A percentile compares a stretch with the other conserved stretches of the same genome.
phyloP scores from a whole-genome alignment of 2,329 filamentous ascomycete species.

The Leptoxyphium fumago region DNA sequence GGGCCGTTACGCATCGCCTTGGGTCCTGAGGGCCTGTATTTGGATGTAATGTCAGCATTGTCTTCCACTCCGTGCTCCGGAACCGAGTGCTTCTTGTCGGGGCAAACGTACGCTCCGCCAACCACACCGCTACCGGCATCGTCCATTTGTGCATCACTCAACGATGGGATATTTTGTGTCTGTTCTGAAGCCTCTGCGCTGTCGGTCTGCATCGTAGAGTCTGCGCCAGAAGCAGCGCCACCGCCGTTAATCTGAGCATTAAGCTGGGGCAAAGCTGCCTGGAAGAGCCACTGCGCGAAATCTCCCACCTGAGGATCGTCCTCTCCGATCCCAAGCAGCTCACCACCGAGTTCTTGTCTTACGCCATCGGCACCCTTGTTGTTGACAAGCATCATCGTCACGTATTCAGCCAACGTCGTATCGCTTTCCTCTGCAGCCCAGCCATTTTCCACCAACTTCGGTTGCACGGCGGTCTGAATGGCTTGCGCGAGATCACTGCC shows the following conservation, averaged over 20 bases:
- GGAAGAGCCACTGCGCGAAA: constrained; percentile 88
- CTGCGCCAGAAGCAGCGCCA: constrained; percentile 5
- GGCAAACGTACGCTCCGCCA: constrained; percentile 28
- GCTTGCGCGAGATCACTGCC: constrained; percentile 75
- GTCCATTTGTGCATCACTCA: constrained; percentile 60
- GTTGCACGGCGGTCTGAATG: constrained; percentile 68
- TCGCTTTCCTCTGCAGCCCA: constrained; percentile 76
- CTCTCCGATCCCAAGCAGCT: constrained; percentile 66
- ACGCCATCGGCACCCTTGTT: constrained; percentile 87
- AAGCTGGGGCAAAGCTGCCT: constrained; percentile 54
- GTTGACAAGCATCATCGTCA: constrained; percentile 92
- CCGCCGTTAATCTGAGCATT: constrained; percentile 47
- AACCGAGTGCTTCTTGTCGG: not conserved
- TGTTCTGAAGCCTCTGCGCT: constrained; percentile 4
- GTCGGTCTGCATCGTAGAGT: not conserved
- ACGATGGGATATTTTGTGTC: constrained; percentile 5
- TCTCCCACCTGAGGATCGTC: constrained; percentile 71
- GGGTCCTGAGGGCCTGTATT: constrained; percentile 70
- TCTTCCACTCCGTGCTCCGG: not conserved
- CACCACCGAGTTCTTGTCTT: constrained; percentile 70
- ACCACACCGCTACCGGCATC: constrained; percentile 27
- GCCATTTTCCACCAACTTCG: constrained; percentile 82
- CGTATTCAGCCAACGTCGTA: constrained; percentile 82
- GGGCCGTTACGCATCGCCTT: constrained; percentile 79
- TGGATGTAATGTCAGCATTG: too few species aligned